Percentiles rank a stretch among this genome's conserved stretches.
Conservation (phyloP, 768 basidiomycete species). For the Collybia mongolica region DNA sequence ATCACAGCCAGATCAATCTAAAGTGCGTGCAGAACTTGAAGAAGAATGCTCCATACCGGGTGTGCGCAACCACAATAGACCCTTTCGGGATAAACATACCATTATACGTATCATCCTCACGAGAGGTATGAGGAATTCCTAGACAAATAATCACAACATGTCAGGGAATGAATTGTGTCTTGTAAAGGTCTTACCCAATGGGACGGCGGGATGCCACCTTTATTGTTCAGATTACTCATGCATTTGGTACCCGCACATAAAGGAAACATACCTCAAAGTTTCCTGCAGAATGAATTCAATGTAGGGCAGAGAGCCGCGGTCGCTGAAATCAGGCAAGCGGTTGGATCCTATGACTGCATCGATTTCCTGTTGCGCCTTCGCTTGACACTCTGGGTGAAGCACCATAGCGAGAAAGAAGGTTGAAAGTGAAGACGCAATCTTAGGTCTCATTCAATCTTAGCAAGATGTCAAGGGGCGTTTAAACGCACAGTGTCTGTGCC, state of each 20-base stretch:
- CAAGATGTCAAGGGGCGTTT: not conserved
- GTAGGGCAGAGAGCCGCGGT: conserved; percentile 7
- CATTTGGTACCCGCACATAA: not conserved
- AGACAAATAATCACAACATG: not conserved
- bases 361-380: conserved; percentile 27
- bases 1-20: not conserved
- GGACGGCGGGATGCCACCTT: not conserved
- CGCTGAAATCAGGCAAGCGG: conserved; percentile 16
- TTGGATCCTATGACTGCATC: conserved; percentile 22
- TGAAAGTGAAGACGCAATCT: conserved; percentile 16
- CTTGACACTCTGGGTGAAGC: conserved; percentile 25
- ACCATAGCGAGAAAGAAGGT: conserved; percentile 30
- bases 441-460: not conserved
- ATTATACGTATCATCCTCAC: conserved; percentile 35
- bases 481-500: conserved; percentile 32
- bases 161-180: not conserved
- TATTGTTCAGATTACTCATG: too few species aligned
- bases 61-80: conserved; percentile 11
- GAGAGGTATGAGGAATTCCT: conserved; percentile 12
- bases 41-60: conserved; percentile 1
- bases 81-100: conserved; percentile 18
- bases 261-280: conserved; percentile 9
- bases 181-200: not conserved
- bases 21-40: not conserved
- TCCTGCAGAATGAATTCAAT: conserved; percentile 16